Evolutionary conservation across 257 asterid genomes (phyloP).

Genomic region (Eucommia ulmoides): DNA sequence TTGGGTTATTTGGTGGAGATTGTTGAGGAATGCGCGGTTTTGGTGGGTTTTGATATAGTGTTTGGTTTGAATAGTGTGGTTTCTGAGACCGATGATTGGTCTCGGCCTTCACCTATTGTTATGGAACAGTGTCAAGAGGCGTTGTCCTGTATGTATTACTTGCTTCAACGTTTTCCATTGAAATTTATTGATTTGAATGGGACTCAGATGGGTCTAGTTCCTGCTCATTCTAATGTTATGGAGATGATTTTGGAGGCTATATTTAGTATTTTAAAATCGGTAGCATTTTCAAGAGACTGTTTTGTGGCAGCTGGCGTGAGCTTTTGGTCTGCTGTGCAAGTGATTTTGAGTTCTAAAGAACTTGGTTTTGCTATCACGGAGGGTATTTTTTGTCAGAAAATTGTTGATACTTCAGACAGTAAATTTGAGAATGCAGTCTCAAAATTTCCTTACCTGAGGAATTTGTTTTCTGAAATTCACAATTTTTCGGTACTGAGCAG

Average conservation of each 20-base stretch:
- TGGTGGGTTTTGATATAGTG: conserved; percentile 69
- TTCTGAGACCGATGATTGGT: conserved; percentile 38
- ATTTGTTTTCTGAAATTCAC: conserved; percentile 42
- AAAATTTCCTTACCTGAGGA: conserved; percentile 43
- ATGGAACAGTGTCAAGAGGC: conserved; percentile 99
- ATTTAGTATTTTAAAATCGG: conserved; percentile 53
- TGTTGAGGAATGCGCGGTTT: conserved; percentile 62
- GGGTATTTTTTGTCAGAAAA: conserved; percentile 47
- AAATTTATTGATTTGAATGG: conserved; percentile 20
- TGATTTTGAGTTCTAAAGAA: conserved; percentile 49
- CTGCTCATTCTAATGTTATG: conserved; percentile 18
- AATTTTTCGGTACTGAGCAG: conserved; percentile 53
- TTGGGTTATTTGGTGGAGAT: conserved; percentile 69
- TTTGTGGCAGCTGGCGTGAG: conserved; percentile 95
- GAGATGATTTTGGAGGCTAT: conserved; percentile 37
- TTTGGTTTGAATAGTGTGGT: conserved; percentile 50
- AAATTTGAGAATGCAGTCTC: conserved; percentile 21
- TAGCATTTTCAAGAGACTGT: conserved; percentile 80
- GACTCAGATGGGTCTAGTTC: conserved; percentile 11
- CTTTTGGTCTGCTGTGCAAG: conserved; percentile 78
- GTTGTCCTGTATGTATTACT: conserved; percentile 79
- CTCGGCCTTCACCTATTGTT: conserved; percentile 83
- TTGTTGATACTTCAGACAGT: conserved; percentile 17
- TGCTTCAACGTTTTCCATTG: conserved; percentile 78
- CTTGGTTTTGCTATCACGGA: conserved; percentile 59